These are phyloP conservation scores for Comarum palustre DNA, from an alignment of 306 rosid genomes.

Conservation along the genomic window DNA sequence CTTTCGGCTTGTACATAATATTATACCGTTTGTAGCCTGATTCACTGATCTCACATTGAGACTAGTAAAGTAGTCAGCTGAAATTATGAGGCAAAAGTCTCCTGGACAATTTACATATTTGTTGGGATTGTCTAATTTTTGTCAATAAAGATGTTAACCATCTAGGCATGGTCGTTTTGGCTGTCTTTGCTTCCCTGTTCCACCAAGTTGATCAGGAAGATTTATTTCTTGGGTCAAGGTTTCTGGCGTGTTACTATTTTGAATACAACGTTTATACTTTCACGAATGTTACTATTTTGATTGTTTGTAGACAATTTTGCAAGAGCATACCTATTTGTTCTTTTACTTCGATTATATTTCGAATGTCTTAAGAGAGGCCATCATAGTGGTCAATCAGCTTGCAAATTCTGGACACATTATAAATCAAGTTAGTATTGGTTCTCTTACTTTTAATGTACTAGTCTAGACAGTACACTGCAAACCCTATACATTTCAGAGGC, in stretches of 20 bases:
- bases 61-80: slow-evolving; percentile 33
- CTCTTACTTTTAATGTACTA: too few relatives aligned
- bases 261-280: too few relatives aligned
- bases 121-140: slow-evolving; percentile 18
- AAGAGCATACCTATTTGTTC: too few relatives aligned
- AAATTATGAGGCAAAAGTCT: slow-evolving; percentile 19
- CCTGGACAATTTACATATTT: slow-evolving; percentile 26
- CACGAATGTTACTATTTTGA: too few relatives aligned
- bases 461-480: too few relatives aligned
- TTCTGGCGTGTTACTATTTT: neutral
- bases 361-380: too few relatives aligned
- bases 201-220: neutral
- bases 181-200: neutral
- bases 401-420: too few relatives aligned
- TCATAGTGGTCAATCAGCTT: too few relatives aligned
- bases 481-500: too few relatives aligned
- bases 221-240: neutral
- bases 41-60: slow-evolving; percentile 36
- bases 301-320: too few relatives aligned
- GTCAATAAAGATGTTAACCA: neutral
- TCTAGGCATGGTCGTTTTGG: neutral
- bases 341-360: too few relatives aligned
- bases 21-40: slow-evolving; percentile 25
- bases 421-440: too few relatives aligned
- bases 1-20: slow-evolving; percentile 64